These are phyloP conservation scores for Globisporangium radiosum DNA, from an alignment of 352 stramenopile species.

Conservation along the genomic window DNA sequence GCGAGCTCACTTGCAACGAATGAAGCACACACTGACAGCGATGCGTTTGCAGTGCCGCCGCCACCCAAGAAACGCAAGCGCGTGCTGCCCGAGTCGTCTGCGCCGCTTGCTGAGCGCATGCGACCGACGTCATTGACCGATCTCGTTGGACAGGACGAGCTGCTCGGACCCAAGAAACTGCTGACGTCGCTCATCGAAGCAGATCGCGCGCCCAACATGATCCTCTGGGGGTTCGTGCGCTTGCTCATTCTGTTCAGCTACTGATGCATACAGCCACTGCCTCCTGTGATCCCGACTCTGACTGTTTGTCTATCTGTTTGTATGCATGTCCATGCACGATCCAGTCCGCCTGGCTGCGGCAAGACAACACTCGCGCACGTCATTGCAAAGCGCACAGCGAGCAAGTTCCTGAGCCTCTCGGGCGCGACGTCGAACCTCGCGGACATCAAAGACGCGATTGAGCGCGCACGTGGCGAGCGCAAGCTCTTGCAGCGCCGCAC, in stretches of 20 bases:
- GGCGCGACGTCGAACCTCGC: slow-evolving; percentile 61
- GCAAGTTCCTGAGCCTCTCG: slow-evolving; percentile 71
- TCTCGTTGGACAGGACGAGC: slow-evolving; percentile 45
- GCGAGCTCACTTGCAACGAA: not conserved
- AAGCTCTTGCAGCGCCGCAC: slow-evolving; percentile 59
- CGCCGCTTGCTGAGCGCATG: slow-evolving; percentile 74
- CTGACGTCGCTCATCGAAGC: slow-evolving; percentile 52
- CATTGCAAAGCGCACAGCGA: slow-evolving; percentile 55
- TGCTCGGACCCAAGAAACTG: slow-evolving; percentile 54
- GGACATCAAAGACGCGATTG: slow-evolving; percentile 72
- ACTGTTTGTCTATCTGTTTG: not conserved
- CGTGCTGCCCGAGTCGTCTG: slow-evolving; percentile 13
- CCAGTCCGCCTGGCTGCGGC: slow-evolving; percentile 69
- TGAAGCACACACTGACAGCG: not conserved
- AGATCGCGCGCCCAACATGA: slow-evolving; percentile 79
- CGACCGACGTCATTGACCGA: slow-evolving; percentile 23
- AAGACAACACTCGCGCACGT: slow-evolving; percentile 83
- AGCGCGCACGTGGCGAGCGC: slow-evolving; percentile 56
- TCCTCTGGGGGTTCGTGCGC: slow-evolving; percentile 61
- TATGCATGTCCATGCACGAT: not conserved
- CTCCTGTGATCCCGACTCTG: no score
- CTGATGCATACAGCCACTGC: no score
- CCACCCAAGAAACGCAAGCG: slow-evolving; percentile 53
- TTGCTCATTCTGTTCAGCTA: no score
- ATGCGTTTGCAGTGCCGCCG: not conserved